Evolutionary conservation across 257 asterid species (phyloP).

Genomic region (Oldenlandia corymbosa): DNA sequence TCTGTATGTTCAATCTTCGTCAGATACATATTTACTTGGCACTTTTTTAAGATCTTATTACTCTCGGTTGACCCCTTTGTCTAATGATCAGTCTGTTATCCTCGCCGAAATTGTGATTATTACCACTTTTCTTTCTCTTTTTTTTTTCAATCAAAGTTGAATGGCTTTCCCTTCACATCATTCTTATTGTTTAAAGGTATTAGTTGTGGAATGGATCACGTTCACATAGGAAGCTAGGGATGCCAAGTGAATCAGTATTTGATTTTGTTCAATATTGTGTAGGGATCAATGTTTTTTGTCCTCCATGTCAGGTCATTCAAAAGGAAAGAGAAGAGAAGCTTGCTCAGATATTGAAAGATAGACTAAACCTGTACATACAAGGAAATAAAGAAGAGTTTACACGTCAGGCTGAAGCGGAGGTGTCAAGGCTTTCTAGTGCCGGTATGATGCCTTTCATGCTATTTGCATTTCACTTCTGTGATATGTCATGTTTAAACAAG

Average conservation of each 20-base stretch:
- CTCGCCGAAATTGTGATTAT: no score
- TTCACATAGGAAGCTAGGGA: neutral
- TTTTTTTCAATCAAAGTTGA: no score
- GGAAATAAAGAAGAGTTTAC: constrained; percentile 82
- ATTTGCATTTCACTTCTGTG: neutral
- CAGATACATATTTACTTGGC: neutral
- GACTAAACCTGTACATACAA: constrained; percentile 78
- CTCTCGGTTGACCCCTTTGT: neutral
- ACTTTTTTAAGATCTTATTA: neutral
- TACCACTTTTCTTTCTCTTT: no score
- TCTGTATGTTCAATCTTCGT: neutral
- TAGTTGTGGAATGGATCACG: neutral
- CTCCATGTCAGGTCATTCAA: constrained; percentile 58
- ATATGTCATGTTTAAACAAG: neutral
- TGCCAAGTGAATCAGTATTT: neutral
- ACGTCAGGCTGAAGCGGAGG: constrained; percentile 77
- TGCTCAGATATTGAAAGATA: constrained; percentile 65
- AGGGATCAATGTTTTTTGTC: constrained; percentile 1
- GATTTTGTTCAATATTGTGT: neutral
- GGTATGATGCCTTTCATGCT: constrained; percentile 32
- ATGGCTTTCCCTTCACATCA: neutral
- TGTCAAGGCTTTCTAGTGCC: constrained; percentile 78
- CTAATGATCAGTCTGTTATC: neutral
- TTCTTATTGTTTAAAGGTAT: neutral
- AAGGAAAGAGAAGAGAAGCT: constrained; percentile 98